Evolutionary conservation across 441 rosid species (phyloP), one percentile per base, ranked within the genome.

Genomic region (Cnidoscolus chayamansa): DNA sequence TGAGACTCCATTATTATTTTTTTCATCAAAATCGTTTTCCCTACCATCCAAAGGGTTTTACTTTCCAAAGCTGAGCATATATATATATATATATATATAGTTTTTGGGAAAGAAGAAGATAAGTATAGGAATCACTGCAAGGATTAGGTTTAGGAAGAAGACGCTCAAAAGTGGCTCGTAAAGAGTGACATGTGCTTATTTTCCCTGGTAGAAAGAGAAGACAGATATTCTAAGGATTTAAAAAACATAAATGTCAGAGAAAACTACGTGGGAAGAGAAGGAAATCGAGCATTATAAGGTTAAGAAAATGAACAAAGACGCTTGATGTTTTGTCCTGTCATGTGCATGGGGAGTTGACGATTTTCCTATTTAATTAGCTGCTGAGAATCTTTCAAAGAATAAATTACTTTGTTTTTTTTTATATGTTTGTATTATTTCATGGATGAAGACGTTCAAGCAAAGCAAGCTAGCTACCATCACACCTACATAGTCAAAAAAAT

Each of bases 291-390:
- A 58, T 61, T 32, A 6, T 32, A 60, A 67, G 19, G 51, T 61
- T 67, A 66, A 69, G 56, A 75, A 65, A 76, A 72, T 60, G 45
- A 53, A 63, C 17, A 63, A 70, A 71, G 71, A 67, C 49, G 35
- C 6, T 78, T 67, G 43, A 72, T 68, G 55, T 68, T 67, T 75
- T 76, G 85, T 81, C 84, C 63, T 74, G 74, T 77, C 74, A 55
- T 66, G 37, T 80, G 84, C 90, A 77, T 77, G 80, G 77, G 78
- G 86, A 79, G 88, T 84, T 84, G 88, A 86, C 90, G 82, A 69
- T 75, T 81, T 70, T 67, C 63, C 74, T 80, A 45, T 76, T 76
- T 25, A 25, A 25, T 76, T 68, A 72, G 31, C 74, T 37, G 63
- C 13, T 67, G 69, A 65, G 90, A 86, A 86, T 86, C 88, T 83